These are phyloP conservation scores for Meyerozyma carpophila DNA, from an alignment of 1,139 yeast species.

Conservation along the genomic window DNA sequence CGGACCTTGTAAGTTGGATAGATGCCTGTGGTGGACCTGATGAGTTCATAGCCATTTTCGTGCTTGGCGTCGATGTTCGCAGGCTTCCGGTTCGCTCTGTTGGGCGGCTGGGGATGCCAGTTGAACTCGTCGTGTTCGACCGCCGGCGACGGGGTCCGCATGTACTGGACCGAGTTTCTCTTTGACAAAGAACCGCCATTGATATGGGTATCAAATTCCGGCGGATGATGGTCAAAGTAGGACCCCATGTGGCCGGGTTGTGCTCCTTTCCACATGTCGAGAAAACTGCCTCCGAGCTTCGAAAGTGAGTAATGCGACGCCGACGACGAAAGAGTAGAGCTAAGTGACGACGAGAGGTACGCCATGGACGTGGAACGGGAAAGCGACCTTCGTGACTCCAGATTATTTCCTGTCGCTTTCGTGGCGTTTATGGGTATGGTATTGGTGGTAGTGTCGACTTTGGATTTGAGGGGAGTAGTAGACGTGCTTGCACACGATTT, in stretches of 20 bases:
- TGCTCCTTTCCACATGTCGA: constrained; percentile 39
- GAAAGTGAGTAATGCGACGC: constrained; percentile 36
- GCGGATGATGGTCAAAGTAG: constrained; percentile 3
- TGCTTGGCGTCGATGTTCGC: not conserved
- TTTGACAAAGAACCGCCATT: constrained; percentile 14
- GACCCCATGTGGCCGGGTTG: not conserved
- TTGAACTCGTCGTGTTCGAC: constrained; percentile 40
- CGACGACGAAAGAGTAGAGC: constrained; percentile 32
- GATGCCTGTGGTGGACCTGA: not conserved
- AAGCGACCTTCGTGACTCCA: constrained; percentile 14
- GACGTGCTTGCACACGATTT: constrained; percentile 25
- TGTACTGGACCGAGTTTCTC: constrained; percentile 23
- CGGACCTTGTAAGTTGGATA: not conserved
- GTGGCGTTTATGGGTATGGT: constrained; percentile 19
- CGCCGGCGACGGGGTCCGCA: constrained; percentile 45
- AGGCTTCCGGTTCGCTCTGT: not conserved
- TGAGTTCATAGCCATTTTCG: not conserved
- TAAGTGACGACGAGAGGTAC: constrained; percentile 38
- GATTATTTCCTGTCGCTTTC: constrained; percentile 7
- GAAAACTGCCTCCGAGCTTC: constrained; percentile 39
- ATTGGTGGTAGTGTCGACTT: constrained; percentile 13
- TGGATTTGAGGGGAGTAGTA: constrained; percentile 10
- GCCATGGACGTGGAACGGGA: constrained; percentile 38
- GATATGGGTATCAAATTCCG: constrained; percentile 3
- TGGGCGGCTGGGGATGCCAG: constrained; percentile 15